phyloP scores from a whole-genome alignment of 805 yeast species.

The Henningerozyma blattae region DNA sequence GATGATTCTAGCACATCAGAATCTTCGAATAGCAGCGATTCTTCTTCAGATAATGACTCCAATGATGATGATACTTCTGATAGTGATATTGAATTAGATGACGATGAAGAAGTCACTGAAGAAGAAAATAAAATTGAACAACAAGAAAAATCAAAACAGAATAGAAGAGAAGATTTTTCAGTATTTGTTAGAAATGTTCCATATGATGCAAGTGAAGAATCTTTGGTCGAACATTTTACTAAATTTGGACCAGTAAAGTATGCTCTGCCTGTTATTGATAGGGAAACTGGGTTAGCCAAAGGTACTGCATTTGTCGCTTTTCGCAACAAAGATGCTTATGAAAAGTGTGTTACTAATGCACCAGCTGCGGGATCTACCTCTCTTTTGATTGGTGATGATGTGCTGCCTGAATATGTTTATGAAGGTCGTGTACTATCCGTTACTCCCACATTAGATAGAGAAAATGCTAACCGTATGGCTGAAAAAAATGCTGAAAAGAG shows the following conservation, averaged over 20 bases:
- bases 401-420: conserved; percentile 75
- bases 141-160: conserved; percentile 23
- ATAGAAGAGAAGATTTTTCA: conserved; percentile 59
- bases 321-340: conserved; percentile 44
- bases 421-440: conserved; percentile 86
- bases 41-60: conserved; percentile 16
- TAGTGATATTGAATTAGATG: conserved; percentile 23
- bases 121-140: conserved; percentile 27
- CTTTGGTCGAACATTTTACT: conserved; percentile 61
- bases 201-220: conserved; percentile 80
- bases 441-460: conserved; percentile 77
- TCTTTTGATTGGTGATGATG: conserved; percentile 83
- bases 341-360: conserved; percentile 61
- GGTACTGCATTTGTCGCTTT: conserved; percentile 97
- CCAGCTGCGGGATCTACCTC: conserved; percentile 58
- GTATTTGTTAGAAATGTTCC: conserved; percentile 89
- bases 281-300: conserved; percentile 70
- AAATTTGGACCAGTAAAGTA: conserved; percentile 82
- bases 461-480: conserved; percentile 61
- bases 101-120: conserved; percentile 18
- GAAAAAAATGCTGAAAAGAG: conserved; percentile 65
- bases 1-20: conserved; percentile 29
- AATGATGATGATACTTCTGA: conserved; percentile 24
- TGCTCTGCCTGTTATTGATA: conserved; percentile 88
- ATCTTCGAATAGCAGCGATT: not conserved